phyloP scores from a whole-genome alignment of 2,329 filamentous ascomycete genomes.

The Paraconiothyrium brasiliense region DNA sequence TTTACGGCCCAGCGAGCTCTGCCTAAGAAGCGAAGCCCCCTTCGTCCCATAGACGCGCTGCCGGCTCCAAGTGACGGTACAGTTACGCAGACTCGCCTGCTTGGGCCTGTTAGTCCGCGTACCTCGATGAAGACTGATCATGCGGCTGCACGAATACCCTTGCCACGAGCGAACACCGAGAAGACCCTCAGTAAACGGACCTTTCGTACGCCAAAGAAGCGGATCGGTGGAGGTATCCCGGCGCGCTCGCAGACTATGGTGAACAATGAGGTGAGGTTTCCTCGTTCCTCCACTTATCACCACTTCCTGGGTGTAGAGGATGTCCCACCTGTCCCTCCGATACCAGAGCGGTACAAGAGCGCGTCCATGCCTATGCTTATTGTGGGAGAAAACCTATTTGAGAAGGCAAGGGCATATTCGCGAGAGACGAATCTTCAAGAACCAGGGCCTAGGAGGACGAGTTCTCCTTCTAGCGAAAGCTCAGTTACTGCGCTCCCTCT shows the following conservation, averaged over 20 bases:
- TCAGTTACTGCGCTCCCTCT: background rate
- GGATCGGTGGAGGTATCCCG: constrained; percentile 32
- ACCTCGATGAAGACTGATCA: constrained; percentile 20
- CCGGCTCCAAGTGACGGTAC: constrained; percentile 12
- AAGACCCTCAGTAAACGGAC: constrained; percentile 32
- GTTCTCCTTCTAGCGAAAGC: background rate
- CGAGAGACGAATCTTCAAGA: background rate
- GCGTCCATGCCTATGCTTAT: constrained; percentile 27
- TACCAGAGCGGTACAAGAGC: constrained; percentile 33
- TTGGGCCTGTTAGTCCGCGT: constrained; percentile 28
- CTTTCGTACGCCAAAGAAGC: constrained; percentile 30
- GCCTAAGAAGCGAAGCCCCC: constrained; percentile 17
- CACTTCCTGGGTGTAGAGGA: constrained; percentile 27
- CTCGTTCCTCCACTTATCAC: constrained; percentile 42
- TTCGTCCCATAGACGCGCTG: constrained; percentile 4
- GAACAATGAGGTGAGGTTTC: constrained; percentile 46
- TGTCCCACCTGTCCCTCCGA: constrained; percentile 36
- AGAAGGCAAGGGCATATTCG: background rate
- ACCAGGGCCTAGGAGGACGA: background rate
- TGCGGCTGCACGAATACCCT: constrained; percentile 12
- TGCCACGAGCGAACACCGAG: constrained; percentile 28
- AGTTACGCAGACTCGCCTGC: constrained; percentile 25
- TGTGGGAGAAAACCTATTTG: background rate
- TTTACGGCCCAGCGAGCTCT: constrained; percentile 29
- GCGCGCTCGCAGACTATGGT: constrained; percentile 29